Base-by-base conservation (phyloP, 805 yeast genomes). In the Candida wancherniae region DNA sequence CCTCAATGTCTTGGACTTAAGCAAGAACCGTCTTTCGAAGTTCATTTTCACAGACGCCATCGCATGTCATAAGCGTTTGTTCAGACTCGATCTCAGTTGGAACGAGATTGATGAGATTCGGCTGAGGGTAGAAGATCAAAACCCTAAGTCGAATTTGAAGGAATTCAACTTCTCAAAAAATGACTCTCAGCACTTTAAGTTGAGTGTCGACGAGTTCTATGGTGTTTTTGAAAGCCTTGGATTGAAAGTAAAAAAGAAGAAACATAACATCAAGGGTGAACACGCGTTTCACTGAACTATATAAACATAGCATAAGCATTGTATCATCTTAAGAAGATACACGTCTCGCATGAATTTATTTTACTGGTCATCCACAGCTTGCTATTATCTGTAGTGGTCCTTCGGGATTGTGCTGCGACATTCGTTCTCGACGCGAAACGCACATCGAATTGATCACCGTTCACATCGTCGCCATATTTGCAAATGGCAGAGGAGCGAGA, bases 201-300 rank as follows among this genome's bases (percentile, higher is more conserved):
- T 37, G 40, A 33, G 44, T 6, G 33, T 47, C 9, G 44, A 38
- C 5, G 40, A 37, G 14, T 58, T 58, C 26, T 58, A 58, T 37
- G 39, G 36, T 8, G 37, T 33, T 3, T 34, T 58, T 19, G 57
- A 51, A 22, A 11, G 21, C 3, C 32, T 58, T n/a, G 53, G 53
- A 1, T 39, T 51, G 3, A 15, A 24, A 18, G 51, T 47, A 6
- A 31, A 31, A 6, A 39, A 39, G 19, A 34, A 48, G 16, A 55
- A 53, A 33, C 50, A 45, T 26, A 52, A 54, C 36, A 44, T 57
- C 6, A 57, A 55, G 36, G 45, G 53, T 31, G 36, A 46, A 29
- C 62, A 57, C 37, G 33, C 18, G 11, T 52, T 52, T 25, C 20
- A 24, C 16, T 39, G 23, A 17, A n/a, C n/a, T n/a, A n/a, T n/a